Percentiles rank a stretch among this genome's conserved stretches.
phyloP scores from a whole-genome alignment of 2,329 filamentous ascomycete species.

The Fusarium transvaalense region DNA sequence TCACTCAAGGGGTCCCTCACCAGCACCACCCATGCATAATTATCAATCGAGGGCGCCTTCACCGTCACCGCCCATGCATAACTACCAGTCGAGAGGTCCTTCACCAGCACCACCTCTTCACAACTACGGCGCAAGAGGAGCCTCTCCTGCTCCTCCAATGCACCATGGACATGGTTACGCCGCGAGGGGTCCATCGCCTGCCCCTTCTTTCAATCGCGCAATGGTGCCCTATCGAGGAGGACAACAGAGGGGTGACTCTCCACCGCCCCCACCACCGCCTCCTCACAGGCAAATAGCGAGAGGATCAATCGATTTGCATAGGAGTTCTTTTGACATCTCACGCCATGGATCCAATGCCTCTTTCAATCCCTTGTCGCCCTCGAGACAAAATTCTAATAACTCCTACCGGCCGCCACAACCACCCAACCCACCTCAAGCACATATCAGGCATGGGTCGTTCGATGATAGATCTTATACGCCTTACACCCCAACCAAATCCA shows the following conservation, averaged over 20 bases:
- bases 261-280: slow-evolving; percentile 84
- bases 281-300: slow-evolving; percentile 78
- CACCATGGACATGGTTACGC: slow-evolving; percentile 51
- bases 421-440: slow-evolving; percentile 32
- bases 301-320: slow-evolving; percentile 56
- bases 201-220: slow-evolving; percentile 50
- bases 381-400: slow-evolving; percentile 57
- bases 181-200: slow-evolving; percentile 56
- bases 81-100: slow-evolving; percentile 46
- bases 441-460: slow-evolving; percentile 44
- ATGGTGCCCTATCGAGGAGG: slow-evolving; percentile 43
- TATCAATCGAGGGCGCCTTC: slow-evolving; percentile 18
- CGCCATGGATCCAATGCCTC: slow-evolving; percentile 55
- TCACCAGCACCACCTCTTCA: slow-evolving; percentile 48
- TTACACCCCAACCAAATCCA: slow-evolving; percentile 68
- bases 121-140: slow-evolving; percentile 52
- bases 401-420: slow-evolving; percentile 51
- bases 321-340: slow-evolving; percentile 49
- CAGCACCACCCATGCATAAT: slow-evolving; percentile 39
- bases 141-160: slow-evolving; percentile 47
- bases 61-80: slow-evolving; percentile 38
- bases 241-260: slow-evolving; percentile 64
- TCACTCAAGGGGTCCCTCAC: slow-evolving; percentile 48
- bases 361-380: slow-evolving; percentile 47
- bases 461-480: slow-evolving; percentile 53